Percentiles rank a stretch among this genome's conserved stretches.
Evolutionary conservation across 2,329 filamentous ascomycete species (phyloP).

Genomic region (Ascochyta koolunga): DNA sequence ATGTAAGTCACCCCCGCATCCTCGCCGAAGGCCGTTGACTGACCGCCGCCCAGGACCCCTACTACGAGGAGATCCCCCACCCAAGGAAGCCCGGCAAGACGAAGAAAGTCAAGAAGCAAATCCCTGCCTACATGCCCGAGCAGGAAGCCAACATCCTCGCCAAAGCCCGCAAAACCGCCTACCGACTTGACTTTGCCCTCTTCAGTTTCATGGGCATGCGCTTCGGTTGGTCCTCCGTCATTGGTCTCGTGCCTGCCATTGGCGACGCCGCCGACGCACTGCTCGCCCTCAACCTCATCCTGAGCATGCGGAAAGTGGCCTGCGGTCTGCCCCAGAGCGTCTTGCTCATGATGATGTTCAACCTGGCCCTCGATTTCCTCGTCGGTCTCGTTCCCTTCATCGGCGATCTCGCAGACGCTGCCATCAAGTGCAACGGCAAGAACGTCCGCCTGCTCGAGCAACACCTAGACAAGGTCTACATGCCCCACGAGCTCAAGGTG

Average conservation of each 20-base stretch:
- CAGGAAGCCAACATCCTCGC: constrained; percentile 84
- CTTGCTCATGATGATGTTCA: constrained; percentile 76
- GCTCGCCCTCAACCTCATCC: constrained; percentile 68
- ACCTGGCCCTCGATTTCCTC: constrained; percentile 75
- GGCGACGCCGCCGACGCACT: constrained; percentile 55
- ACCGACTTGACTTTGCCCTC: constrained; percentile 81
- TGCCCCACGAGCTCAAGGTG: constrained; percentile 46
- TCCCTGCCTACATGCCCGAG: constrained; percentile 80
- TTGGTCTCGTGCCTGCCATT: constrained; percentile 82
- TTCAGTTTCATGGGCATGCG: constrained; percentile 81
- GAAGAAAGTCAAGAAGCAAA: constrained; percentile 84
- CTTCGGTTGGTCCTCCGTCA: constrained; percentile 88
- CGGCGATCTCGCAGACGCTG: constrained; percentile 76
- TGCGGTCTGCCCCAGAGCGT: constrained; percentile 72
- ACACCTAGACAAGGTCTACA: constrained; percentile 71
- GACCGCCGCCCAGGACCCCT: constrained; percentile 72
- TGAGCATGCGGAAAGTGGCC: constrained; percentile 74
- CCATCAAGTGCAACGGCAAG: constrained; percentile 76
- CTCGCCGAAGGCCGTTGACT: constrained; percentile 1
- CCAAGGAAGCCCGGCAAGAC: constrained; percentile 73
- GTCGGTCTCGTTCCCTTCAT: constrained; percentile 76
- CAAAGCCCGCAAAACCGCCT: constrained; percentile 83
- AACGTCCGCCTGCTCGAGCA: constrained; percentile 74
- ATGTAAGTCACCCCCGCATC: constrained; percentile 43
- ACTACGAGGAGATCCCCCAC: constrained; percentile 81